A percentile compares a stretch with the other conserved stretches of the same genome.
Conservation (phyloP, 306 rosid genomes). For the Echinosophora koreensis region DNA sequence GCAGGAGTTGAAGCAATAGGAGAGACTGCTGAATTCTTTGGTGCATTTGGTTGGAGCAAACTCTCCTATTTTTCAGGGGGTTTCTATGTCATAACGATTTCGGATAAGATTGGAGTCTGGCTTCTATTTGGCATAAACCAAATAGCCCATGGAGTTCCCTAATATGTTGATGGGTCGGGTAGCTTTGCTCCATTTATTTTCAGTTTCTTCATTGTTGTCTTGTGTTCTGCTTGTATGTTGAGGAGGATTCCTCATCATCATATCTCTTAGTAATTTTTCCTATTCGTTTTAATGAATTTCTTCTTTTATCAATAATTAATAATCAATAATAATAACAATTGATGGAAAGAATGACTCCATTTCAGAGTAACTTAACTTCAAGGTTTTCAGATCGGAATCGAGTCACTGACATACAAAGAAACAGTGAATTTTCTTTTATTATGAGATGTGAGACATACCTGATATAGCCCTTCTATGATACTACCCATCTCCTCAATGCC, state of each 20-base stretch:
- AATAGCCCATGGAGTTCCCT: not conserved
- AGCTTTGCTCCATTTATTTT: conserved; percentile 6
- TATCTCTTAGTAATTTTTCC: not conserved
- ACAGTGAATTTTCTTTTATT: not conserved
- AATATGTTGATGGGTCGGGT: not conserved
- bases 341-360: not conserved
- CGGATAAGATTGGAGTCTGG: not conserved
- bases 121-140: conserved; percentile 25
- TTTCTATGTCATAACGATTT: not conserved
- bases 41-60: not conserved
- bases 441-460: conserved; percentile 60
- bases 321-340: too few species aligned
- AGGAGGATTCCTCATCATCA: not conserved
- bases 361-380: not conserved
- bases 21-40: too few species aligned
- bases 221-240: not conserved
- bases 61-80: not conserved
- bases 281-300: not conserved
- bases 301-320: not conserved
- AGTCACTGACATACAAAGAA: conserved; percentile 6
- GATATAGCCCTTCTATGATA: conserved; percentile 71
- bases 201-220: not conserved
- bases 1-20: too few species aligned
- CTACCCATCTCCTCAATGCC: conserved; percentile 83
- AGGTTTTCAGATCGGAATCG: not conserved